These are phyloP conservation scores for Exophiala viscosa DNA, from an alignment of 2,329 filamentous ascomycete species.

Conservation along the genomic window DNA sequence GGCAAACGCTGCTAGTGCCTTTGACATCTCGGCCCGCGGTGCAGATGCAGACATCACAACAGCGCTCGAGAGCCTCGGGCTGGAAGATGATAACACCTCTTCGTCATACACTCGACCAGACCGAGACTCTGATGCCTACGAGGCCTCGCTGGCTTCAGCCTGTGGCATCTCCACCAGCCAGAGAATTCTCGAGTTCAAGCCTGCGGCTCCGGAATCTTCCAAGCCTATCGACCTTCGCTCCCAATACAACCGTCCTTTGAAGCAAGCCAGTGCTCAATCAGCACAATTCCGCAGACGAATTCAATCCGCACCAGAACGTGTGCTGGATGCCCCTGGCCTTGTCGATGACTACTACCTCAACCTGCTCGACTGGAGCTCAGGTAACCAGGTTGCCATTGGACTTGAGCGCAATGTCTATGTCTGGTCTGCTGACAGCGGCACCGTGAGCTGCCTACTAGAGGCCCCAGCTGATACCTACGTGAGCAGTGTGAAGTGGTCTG, in stretches of 20 bases:
- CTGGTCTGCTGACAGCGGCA: slow-evolving; percentile 93
- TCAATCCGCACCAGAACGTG: slow-evolving; percentile 89
- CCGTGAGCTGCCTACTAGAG: slow-evolving; percentile 84
- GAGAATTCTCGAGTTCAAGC: slow-evolving; percentile 97
- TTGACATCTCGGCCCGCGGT: slow-evolving; percentile 59
- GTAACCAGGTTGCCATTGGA: slow-evolving; percentile 96
- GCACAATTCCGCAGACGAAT: slow-evolving; percentile 89
- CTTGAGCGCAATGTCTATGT: slow-evolving; percentile 96
- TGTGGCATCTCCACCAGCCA: slow-evolving; percentile 92
- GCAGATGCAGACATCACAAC: slow-evolving; percentile 71
- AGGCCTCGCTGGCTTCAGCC: slow-evolving; percentile 83
- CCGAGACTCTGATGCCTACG: slow-evolving; percentile 84
- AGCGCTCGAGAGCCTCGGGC: slow-evolving; percentile 73
- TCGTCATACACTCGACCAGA: slow-evolving; percentile 71
- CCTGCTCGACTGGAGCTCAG: slow-evolving; percentile 94
- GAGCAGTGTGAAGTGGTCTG: slow-evolving; percentile 98
- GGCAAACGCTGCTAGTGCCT: slow-evolving; percentile 62
- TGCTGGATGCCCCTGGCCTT: slow-evolving; percentile 90
- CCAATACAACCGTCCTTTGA: slow-evolving; percentile 96
- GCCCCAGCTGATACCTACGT: slow-evolving; percentile 88
- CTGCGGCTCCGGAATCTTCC: slow-evolving; percentile 92
- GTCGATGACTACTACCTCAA: slow-evolving; percentile 99
- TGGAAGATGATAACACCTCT: slow-evolving; percentile 66
- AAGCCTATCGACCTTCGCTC: slow-evolving; percentile 96
- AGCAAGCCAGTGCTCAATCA: slow-evolving; percentile 66